phyloP scores from a whole-genome alignment of 805 yeast species.

The Ogataea glucozyma region DNA sequence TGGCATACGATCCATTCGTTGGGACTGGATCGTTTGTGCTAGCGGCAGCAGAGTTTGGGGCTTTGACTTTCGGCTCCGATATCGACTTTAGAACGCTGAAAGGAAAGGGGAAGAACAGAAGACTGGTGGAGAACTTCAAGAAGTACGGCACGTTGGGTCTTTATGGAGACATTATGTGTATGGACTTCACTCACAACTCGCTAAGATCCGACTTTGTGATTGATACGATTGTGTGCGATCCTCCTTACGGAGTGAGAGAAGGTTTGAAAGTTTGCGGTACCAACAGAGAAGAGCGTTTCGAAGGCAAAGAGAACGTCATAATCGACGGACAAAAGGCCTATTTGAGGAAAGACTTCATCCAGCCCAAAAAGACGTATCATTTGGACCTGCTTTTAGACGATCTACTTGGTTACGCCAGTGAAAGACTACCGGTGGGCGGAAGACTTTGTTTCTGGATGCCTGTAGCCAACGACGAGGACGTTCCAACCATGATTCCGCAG shows the following conservation, averaged over 20 bases:
- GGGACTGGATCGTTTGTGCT: constrained; percentile 95
- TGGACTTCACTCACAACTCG: constrained; percentile 95
- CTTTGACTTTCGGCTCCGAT: constrained; percentile 81
- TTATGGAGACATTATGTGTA: constrained; percentile 75
- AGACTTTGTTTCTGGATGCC: constrained; percentile 98
- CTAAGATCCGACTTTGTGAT: constrained; percentile 60
- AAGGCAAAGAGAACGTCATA: constrained; percentile 70
- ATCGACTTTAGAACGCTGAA: constrained; percentile 79
- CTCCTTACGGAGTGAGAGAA: constrained; percentile 97
- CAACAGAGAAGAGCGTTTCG: constrained; percentile 55
- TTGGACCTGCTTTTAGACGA: constrained; percentile 78
- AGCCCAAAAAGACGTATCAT: constrained; percentile 89
- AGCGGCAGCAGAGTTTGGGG: constrained; percentile 85
- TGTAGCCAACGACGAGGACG: constrained; percentile 79
- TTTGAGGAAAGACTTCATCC: constrained; percentile 78
- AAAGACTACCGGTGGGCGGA: constrained; percentile 71
- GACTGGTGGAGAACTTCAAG: constrained; percentile 61
- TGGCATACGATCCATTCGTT: constrained; percentile 91
- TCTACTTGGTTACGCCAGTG: constrained; percentile 68
- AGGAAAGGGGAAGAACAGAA: constrained; percentile 55
- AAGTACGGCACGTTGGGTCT: constrained; percentile 62
- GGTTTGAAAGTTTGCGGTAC: constrained; percentile 93
- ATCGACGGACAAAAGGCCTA: constrained; percentile 80
- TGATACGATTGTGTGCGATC: constrained; percentile 90
- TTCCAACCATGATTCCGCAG: constrained; percentile 66